These are phyloP conservation scores for Fusarium paranaense DNA, from an alignment of 2,329 filamentous ascomycete genomes.

Conservation along the genomic window DNA sequence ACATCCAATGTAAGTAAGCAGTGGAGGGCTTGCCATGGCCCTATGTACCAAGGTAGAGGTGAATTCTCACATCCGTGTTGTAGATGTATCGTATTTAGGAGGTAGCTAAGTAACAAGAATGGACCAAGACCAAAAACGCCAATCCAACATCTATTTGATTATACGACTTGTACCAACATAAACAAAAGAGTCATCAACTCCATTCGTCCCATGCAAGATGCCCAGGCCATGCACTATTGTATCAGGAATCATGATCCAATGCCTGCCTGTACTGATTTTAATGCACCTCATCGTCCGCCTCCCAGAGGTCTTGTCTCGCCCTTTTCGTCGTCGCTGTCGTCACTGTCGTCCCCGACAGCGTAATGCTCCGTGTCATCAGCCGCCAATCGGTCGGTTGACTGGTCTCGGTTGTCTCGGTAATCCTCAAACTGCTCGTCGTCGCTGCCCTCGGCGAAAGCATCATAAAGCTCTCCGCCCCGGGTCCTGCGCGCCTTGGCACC, in stretches of 20 bases:
- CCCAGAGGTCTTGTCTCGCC: constrained; percentile 42
- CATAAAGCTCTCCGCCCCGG: constrained; percentile 90
- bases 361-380: constrained; percentile 58
- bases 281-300: constrained; percentile 23
- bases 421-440: constrained; percentile 70
- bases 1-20: no score
- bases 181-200: constrained; percentile 35
- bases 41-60: neutral
- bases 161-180: constrained; percentile 26
- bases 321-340: constrained; percentile 55
- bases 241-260: constrained; percentile 3
- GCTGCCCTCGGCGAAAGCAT: constrained; percentile 92
- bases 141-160: constrained; percentile 35
- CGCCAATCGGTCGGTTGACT: constrained; percentile 46
- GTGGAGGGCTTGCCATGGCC: no score
- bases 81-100: neutral
- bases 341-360: constrained; percentile 62
- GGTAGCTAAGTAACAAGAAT: neutral
- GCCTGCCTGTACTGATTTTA: neutral
- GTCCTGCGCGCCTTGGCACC: constrained; percentile 62
- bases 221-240: neutral
- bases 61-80: neutral
- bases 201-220: constrained; percentile 39
- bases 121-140: constrained; percentile 21
- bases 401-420: constrained; percentile 58